Evolutionary conservation across 331 rosid species (phyloP), one percentile per base, ranked within the genome.

Genomic region (Malus hybrid): DNA sequence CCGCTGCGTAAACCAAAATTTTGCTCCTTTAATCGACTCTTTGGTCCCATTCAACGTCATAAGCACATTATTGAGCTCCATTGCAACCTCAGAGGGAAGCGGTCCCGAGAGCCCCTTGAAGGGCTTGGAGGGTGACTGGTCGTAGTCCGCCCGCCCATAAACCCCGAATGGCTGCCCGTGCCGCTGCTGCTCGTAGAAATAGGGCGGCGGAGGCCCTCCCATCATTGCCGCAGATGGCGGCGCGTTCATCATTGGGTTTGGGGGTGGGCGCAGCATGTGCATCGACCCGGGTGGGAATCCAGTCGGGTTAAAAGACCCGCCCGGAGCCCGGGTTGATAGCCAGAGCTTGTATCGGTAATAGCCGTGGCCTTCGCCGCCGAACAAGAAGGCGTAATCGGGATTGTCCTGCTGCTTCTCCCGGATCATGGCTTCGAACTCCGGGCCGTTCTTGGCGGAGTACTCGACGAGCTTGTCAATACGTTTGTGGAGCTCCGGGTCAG

Each of bases 1-100:
- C 87, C 99, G 88, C 90, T 92, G 99, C 92, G 89, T 89, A 93
- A 94, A 94, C 99, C 99, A 94, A 75, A 88, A 87, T 78, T 92
- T 94, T 46, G 97, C 96, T 53, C 97, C 89, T 81, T 90, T 94
- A 62, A 94, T 94, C 1, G 97, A 92, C 78, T 94, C 97, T 78
- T 92, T 94, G 50, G 99, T 91, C 79, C 99, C 97, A 77, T 88
- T 92, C 62, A 92, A 87, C 72, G 77, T 86, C 78, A 56, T 85
- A 30, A 92, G 93, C 77, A 94, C 92, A 60, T 74, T 87, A 57
- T 36, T 76, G 56, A 94, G 89, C 90, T 94, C 99, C 85, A 86
- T 16, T 18, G 92, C 88, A 18, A 94, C 90, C 82, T 94, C 99
- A 5, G 96, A 70, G 22, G 99, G 99, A 80, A 94, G 97, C 81